Base-by-base conservation (phyloP, 2,329 filamentous ascomycete genomes). In the Fonsecaea monophora region DNA sequence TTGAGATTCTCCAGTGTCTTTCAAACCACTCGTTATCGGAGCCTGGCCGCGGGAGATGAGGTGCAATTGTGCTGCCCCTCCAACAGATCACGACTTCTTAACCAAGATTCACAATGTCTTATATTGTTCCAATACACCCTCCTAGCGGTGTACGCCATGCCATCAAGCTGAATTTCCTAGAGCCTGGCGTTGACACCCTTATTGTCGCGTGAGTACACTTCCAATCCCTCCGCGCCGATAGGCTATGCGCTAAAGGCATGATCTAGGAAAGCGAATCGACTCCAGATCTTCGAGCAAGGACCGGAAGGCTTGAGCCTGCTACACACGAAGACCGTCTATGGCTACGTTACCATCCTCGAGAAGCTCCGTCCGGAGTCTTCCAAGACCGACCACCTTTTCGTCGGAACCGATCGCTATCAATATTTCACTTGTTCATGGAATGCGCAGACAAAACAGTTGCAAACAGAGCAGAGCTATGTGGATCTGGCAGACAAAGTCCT, bases 391-490 rank as follows among this genome's bases (percentile, higher is more conserved):
- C 87, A 97, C 68, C 86, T 99, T 68, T 97, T 99, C 76, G 86
- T 99, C 65, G 94, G 93, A 58, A 99, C 95, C 55, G 91, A 97
- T 76, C 88, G 91, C 63, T 91, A 92, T 73, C 89, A 93, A 74
- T 98, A 97, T 80, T 97, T 98, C 78, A 96, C 92, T 1, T 79
- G 97, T 21, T 88, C 85, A 15, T 99, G 95, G 94, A 89, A 97
- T 73, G 74, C 84, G 0, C 78, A 85, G 1, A 79, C 75, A 30
- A 83, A 81, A 21, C 79, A 84, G 62, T 77, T 89, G 13, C 79
- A 79, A 42, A 89, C 87, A 2, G 76, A 87, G 71, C 84, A 86
- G 77, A 84, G 82, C 67, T 87, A 85, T 76, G 81, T 86, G 53
- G 85, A 89, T 72, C 80, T 89, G 63, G 82, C 86, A 38, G 86